Base-by-base conservation (phyloP, 2,329 filamentous ascomycete species). In the Pseudomassariella vexata region DNA sequence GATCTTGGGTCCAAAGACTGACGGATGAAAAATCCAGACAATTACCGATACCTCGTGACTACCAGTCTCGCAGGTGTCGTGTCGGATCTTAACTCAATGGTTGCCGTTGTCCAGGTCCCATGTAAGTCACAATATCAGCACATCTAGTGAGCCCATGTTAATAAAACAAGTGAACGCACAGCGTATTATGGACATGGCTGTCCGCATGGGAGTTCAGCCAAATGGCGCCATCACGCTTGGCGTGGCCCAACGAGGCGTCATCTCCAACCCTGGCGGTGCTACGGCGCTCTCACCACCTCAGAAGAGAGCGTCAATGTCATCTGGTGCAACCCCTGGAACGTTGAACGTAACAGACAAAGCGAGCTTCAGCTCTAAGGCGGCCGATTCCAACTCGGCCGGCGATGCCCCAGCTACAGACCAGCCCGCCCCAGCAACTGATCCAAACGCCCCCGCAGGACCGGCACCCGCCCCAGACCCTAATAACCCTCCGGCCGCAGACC, bases 41-140 rank as follows among this genome's bases (percentile, higher is more conserved):
- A 45, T 34, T 45, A 40, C 28, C 36, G 42, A 9, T 45, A 45
- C n/a, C 41, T 44, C 15, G 42, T 45, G 16, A 44, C 41, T 18
- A 44, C 38, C 23, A 45, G 40, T 28, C 27, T 45, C 17, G 42
- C 41, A 5, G 42, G 41, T 17, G 42, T 45, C 5, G 24, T 30
- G 9, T 34, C 41, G 10, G 35, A 37, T 24, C 41, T 45, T 28
- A 45, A 45, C 33, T 18, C 12, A 14, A 45, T 45, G 42, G 38
- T 41, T 2, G 42, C 42, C 18, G 42, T 45, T 18, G 41, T 45
- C 18, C 42, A 45, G 27, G 30, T 45, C 19, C 42, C 42, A 15
- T 31, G 42, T 45, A 34, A 32, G 42, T 42, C 15, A n/a, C n/a
- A n/a, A n/a, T n/a, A n/a, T n/a, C n/a, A n/a, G n/a, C n/a, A 5